These are phyloP conservation scores for Wickerhamiella nectarea DNA, from an alignment of 805 yeast species.

Conservation along the genomic window DNA sequence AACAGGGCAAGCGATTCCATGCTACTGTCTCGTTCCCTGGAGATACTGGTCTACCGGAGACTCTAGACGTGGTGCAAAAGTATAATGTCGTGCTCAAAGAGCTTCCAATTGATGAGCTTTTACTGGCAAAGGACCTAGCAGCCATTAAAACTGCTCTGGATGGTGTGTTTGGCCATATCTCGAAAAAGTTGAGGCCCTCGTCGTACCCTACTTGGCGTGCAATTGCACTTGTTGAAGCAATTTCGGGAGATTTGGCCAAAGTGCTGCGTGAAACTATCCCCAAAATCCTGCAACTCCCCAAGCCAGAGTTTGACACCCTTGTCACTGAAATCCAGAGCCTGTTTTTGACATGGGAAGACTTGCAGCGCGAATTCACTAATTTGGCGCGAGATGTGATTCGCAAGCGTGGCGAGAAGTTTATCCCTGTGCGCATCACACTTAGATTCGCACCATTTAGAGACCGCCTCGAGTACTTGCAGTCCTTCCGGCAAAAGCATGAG, in stretches of 20 bases:
- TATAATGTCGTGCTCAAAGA: constrained; percentile 55
- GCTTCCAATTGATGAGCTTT: constrained; percentile 50
- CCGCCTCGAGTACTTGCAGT: constrained; percentile 31
- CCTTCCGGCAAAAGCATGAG: constrained; percentile 42
- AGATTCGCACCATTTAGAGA: constrained; percentile 30
- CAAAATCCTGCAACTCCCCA: constrained; percentile 33
- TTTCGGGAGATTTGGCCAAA: constrained; percentile 42
- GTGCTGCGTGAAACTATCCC: constrained; percentile 32
- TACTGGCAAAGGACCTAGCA: constrained; percentile 33
- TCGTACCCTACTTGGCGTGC: constrained; percentile 55
- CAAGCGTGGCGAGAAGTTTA: constrained; percentile 56
- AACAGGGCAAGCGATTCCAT: constrained; percentile 64
- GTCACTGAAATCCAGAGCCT: constrained; percentile 25
- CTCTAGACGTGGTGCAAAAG: constrained; percentile 36
- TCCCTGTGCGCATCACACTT: constrained; percentile 47
- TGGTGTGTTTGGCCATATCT: constrained; percentile 43
- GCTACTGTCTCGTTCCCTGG: constrained; percentile 59
- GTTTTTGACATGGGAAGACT: constrained; percentile 43
- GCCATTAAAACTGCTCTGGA: constrained; percentile 35
- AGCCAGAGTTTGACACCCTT: constrained; percentile 29
- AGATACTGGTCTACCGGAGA: constrained; percentile 54
- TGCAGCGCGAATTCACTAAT: constrained; percentile 47
- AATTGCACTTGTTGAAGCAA: constrained; percentile 47
- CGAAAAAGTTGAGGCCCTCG: constrained; percentile 43
- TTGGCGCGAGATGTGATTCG: constrained; percentile 63